Evolutionary conservation across 2,329 filamentous ascomycete species (phyloP), one percentile per base, ranked within the genome.

Genomic region (Delphinella strobiligena): DNA sequence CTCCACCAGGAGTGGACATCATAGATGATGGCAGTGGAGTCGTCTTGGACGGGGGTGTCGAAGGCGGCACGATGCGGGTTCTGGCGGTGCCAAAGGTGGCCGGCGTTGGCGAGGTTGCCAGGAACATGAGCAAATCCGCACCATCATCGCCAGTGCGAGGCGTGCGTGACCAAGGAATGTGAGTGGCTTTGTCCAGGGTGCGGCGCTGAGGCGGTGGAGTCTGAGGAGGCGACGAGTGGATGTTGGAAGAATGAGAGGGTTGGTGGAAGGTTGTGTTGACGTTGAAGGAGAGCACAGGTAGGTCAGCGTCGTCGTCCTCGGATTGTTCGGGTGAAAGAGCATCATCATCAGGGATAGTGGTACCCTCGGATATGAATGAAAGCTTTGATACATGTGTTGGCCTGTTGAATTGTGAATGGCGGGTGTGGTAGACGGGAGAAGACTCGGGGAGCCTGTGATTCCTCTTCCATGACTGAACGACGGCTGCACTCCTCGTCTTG

Each of bases 61-160:
- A 69, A 40, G 77, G 60, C 32, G 69, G 54, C 36, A 64, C 54
- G 40, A 71, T 66, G 36, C 67, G 64, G 33, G 71, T 58, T 48
- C 63, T 66, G 40, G 56, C 49, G 15, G 53, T 52, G 14, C 51
- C 53, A n/a, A 50, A 67, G 38, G 80, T 77, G 34, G 84, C 86
- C 1, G 87, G 86, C 0, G 87, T 93, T 1, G 91, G 91, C 5
- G 89, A 96, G 37, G 86, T 85, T 36, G 88, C 88, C 12, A 96
- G 75, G 59, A 89, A 95, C 34, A 91, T 86, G 4, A 94, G 54
- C 1, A 93, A 80, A 53, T 86, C 87, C 4, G 82, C 82, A 19
- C 86, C 88, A 54, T 94, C 84, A 54, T 91, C 80, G 44, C 78
- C 80, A 1, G 69, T 62, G 55, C 80, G 80, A 17, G 73, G 70